phyloP scores from a whole-genome alignment of 306 rosid genomes.

The Neltuma alba region DNA sequence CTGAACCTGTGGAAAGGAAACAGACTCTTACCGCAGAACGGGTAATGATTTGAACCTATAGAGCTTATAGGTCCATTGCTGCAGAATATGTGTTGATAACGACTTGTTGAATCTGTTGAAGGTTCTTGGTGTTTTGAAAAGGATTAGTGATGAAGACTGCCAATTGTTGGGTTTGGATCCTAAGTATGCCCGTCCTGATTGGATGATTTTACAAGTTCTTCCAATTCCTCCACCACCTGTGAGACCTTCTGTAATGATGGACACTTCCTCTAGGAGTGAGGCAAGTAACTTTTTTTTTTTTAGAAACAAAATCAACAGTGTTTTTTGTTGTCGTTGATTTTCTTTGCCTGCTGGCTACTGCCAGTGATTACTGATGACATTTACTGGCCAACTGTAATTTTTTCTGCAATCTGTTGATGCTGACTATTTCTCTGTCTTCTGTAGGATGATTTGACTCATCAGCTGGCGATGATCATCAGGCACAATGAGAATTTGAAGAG shows the following conservation, averaged over 20 bases:
- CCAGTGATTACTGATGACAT: background rate
- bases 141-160: slow-evolving; percentile 94
- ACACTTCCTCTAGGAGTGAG: slow-evolving; percentile 98
- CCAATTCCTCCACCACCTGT: slow-evolving; percentile 99
- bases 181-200: slow-evolving; percentile 94
- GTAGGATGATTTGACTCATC: slow-evolving; percentile 98
- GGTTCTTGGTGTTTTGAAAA: slow-evolving; percentile 93
- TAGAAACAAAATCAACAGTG: background rate
- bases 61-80: slow-evolving; percentile 20
- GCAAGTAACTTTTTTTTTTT: slow-evolving; percentile 46
- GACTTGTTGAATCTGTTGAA: slow-evolving; percentile 37
- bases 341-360: slow-evolving; percentile 3
- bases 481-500: slow-evolving; percentile 91
- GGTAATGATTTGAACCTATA: slow-evolving; percentile 50
- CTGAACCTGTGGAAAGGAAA: slow-evolving; percentile 98
- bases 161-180: slow-evolving; percentile 88
- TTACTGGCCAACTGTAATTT: background rate
- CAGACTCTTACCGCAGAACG: slow-evolving; percentile 92
- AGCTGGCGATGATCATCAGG: slow-evolving; percentile 95
- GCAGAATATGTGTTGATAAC: slow-evolving; percentile 25
- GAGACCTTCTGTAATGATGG: slow-evolving; percentile 99
- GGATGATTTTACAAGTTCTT: slow-evolving; percentile 99
- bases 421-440: slow-evolving; percentile 32
- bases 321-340: slow-evolving; percentile 19
- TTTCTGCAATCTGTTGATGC: background rate